Conservation (phyloP, 305 asterid genomes). For the Ilex paraguariensis region DNA sequence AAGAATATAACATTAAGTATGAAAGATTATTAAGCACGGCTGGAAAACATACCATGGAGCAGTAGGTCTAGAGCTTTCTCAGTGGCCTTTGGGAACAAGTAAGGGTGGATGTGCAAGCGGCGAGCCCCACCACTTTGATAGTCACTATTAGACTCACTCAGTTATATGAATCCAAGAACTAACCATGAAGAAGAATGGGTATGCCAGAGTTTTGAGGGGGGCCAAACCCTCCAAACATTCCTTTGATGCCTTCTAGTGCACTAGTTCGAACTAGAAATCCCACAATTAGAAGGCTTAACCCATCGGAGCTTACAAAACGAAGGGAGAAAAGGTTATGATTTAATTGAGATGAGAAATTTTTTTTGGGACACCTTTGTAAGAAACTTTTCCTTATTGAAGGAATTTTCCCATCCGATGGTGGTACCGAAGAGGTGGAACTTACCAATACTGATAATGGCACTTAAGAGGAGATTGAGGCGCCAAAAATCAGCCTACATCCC, state of each 20-base stretch:
- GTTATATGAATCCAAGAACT: background rate
- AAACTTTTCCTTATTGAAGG: too few relatives aligned
- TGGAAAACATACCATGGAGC: background rate
- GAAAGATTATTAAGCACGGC: background rate
- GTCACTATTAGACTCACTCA: background rate
- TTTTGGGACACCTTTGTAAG: background rate
- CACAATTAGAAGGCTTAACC: background rate
- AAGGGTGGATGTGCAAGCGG: background rate
- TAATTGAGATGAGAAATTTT: background rate
- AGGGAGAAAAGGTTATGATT: background rate
- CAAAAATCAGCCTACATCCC: background rate
- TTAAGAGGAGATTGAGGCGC: background rate
- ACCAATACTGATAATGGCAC: background rate
- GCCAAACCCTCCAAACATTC: background rate
- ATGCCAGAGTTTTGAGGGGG: background rate
- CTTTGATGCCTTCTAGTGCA: background rate
- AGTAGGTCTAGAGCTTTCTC: too few relatives aligned
- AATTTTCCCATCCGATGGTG: background rate
- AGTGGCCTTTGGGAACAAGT: background rate
- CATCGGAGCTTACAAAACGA: background rate
- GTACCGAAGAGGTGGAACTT: background rate
- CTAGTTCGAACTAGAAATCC: background rate
- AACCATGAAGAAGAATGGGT: too few relatives aligned
- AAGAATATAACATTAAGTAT: background rate
- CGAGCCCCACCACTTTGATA: background rate